Percentiles rank a stretch among this genome's conserved stretches.
Evolutionary conservation across 148 eudicot genomes (phyloP).

Genomic region (Cornus florida): DNA sequence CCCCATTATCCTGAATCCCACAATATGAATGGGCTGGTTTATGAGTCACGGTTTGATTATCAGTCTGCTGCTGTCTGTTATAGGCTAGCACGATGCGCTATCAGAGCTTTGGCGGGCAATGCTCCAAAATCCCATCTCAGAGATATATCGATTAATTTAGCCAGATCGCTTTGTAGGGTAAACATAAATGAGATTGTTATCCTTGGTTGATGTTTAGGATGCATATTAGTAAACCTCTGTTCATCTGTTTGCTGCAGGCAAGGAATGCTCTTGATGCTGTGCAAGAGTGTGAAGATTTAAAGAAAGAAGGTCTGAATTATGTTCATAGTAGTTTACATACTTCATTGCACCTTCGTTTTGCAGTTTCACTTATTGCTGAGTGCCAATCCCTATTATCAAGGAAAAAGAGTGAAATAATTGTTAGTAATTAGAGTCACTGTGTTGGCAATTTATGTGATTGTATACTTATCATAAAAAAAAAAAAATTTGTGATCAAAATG

Average conservation of each 20-base stretch:
- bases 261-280: slow-evolving; percentile 70
- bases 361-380: background rate
- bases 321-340: background rate
- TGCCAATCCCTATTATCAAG: slow-evolving; percentile 1
- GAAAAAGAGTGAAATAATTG: background rate
- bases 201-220: background rate
- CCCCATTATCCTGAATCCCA: slow-evolving; percentile 86
- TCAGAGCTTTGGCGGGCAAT: slow-evolving; percentile 37
- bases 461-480: too few species aligned
- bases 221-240: slow-evolving; percentile 1
- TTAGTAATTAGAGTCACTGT: too few species aligned
- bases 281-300: slow-evolving; percentile 62
- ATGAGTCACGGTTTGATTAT: slow-evolving; percentile 73
- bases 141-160: slow-evolving; percentile 77
- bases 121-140: slow-evolving; percentile 35
- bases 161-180: slow-evolving; percentile 84
- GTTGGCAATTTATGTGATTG: background rate
- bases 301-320: slow-evolving; percentile 57
- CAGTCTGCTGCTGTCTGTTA: slow-evolving; percentile 69
- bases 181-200: background rate
- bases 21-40: slow-evolving; percentile 80
- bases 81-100: slow-evolving; percentile 67
- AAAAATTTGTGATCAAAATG: too few species aligned
- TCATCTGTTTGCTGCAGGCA: slow-evolving; percentile 45
- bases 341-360: slow-evolving; percentile 2